A percentile compares a stretch with the other conserved stretches of the same genome.
Conservation (phyloP, 805 yeast species). For the Lipomyces spencermartinsiae region DNA sequence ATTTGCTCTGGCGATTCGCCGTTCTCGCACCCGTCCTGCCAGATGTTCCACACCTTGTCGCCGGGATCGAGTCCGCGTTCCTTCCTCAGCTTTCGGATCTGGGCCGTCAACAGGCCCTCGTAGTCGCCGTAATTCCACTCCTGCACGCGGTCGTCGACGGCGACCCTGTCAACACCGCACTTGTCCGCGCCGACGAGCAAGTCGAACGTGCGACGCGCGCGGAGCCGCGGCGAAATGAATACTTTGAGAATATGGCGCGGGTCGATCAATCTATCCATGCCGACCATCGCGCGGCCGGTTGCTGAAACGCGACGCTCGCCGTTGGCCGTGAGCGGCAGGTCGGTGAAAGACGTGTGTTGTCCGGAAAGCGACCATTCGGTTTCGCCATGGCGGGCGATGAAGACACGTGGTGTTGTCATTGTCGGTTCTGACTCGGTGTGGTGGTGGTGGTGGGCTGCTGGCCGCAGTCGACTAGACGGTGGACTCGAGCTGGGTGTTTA, state of each 20-base stretch:
- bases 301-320: conserved; percentile 78
- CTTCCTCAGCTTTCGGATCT: conserved; percentile 67
- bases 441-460: too few species aligned
- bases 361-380: conserved; percentile 97
- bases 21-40: conserved; percentile 92
- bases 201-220: conserved; percentile 79
- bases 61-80: conserved; percentile 59
- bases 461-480: too few species aligned
- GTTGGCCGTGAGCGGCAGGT: conserved; percentile 73
- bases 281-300: conserved; percentile 75
- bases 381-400: conserved; percentile 59
- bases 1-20: conserved; percentile 79
- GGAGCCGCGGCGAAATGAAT: conserved; percentile 77
- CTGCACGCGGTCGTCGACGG: conserved; percentile 64
- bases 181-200: conserved; percentile 50
- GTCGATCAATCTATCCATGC: conserved; percentile 62
- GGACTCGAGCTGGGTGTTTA: not conserved
- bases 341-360: conserved; percentile 87
- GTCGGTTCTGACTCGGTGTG: not conserved
- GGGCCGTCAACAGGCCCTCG: conserved; percentile 77
- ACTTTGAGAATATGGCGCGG: conserved; percentile 68
- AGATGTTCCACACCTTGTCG: conserved; percentile 71
- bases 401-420: conserved; percentile 48
- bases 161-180: conserved; percentile 46
- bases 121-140: conserved; percentile 98